A percentile compares a stretch with the other conserved stretches of the same genome.
Conservation (phyloP, 2,329 filamentous ascomycete species). For the Juglanconis sp. region DNA sequence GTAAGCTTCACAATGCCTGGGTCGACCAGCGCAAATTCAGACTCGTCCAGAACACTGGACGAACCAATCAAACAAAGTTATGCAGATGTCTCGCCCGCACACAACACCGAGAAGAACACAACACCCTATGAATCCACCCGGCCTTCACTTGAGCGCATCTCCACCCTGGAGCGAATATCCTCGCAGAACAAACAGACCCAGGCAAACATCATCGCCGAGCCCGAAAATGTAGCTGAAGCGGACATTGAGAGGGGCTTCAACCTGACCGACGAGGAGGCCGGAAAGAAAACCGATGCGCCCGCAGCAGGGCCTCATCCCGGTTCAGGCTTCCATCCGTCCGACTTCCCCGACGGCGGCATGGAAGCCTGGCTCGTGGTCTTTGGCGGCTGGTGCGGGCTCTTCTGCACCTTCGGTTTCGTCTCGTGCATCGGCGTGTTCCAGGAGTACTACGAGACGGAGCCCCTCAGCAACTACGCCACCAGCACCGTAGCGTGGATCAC, state of each 20-base stretch:
- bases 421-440: conserved; percentile 53
- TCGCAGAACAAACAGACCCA: conserved; percentile 32
- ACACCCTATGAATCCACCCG: conserved; percentile 2
- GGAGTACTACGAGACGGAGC: conserved; percentile 49
- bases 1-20: not conserved
- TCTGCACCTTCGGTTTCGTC: conserved; percentile 37
- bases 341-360: conserved; percentile 51
- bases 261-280: conserved; percentile 26
- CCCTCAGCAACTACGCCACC: conserved; percentile 43
- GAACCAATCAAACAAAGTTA: not conserved
- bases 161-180: conserved; percentile 17
- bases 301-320: too few species aligned
- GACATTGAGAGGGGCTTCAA: conserved; percentile 23
- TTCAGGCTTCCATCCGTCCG: conserved; percentile 29
- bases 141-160: conserved; percentile 22
- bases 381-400: conserved; percentile 32
- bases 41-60: conserved; percentile 16
- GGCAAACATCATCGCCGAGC: conserved; percentile 32
- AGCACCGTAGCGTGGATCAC: conserved; percentile 57
- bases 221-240: conserved; percentile 26
- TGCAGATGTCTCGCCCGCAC: not conserved
- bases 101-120: not conserved
- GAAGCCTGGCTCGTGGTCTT: conserved; percentile 49
- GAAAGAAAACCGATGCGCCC: conserved; percentile 8
- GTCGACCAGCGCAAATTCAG: conserved; percentile 4